These are phyloP conservation scores for Colletotrichum chlorophyti DNA, from an alignment of 2,329 filamentous ascomycete species.

Conservation along the genomic window DNA sequence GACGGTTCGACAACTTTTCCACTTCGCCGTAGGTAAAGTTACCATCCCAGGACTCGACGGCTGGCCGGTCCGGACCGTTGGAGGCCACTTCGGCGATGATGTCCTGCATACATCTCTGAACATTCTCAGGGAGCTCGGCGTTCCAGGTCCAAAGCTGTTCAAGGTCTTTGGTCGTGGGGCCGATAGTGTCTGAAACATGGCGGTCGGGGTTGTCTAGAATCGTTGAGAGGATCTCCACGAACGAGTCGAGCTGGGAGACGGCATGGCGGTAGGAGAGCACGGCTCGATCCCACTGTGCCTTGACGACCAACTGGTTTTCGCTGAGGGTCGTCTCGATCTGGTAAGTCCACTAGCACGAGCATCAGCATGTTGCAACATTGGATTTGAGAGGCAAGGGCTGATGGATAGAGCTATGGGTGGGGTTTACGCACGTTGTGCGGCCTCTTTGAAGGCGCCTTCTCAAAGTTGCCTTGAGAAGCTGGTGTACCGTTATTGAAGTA, in stretches of 20 bases:
- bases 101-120: slow-evolving; percentile 54
- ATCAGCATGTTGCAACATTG: slow-evolving; percentile 2
- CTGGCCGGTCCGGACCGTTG: slow-evolving; percentile 44
- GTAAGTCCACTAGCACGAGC: slow-evolving; percentile 32
- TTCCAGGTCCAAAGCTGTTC: slow-evolving; percentile 56
- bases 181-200: slow-evolving; percentile 21
- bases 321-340: slow-evolving; percentile 29
- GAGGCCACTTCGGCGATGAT: slow-evolving; percentile 48
- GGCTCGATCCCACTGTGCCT: slow-evolving; percentile 30
- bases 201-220: slow-evolving; percentile 27
- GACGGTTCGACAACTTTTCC: slow-evolving; percentile 46
- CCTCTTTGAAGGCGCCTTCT: slow-evolving; percentile 18
- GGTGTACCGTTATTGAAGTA: slow-evolving; percentile 29
- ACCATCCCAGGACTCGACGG: slow-evolving; percentile 59
- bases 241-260: slow-evolving; percentile 29
- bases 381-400: neutral
- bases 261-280: slow-evolving; percentile 28
- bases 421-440: slow-evolving; percentile 21
- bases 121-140: slow-evolving; percentile 44
- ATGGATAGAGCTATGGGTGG: neutral
- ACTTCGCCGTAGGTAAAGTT: slow-evolving; percentile 53
- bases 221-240: slow-evolving; percentile 30
- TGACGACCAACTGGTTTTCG: slow-evolving; percentile 24
- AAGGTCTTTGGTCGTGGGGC: slow-evolving; percentile 43
- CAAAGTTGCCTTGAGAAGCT: neutral